Percentiles rank a stretch among this genome's conserved stretches.
Conservation (phyloP, 768 basidiomycete genomes). For the Sporobolomyces phaffii region DNA sequence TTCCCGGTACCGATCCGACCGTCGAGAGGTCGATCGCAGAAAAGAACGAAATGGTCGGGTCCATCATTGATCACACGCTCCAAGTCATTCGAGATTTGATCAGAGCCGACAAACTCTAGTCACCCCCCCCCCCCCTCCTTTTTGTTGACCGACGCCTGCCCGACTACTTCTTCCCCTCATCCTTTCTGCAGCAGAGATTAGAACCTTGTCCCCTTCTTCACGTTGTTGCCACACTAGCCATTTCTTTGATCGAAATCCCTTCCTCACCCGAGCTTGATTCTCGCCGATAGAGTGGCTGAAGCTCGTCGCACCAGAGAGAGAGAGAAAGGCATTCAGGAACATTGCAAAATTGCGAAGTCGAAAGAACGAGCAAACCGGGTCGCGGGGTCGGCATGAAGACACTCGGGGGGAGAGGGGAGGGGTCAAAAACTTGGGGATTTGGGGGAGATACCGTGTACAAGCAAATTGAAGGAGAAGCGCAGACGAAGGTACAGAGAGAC, state of each 20-base stretch:
- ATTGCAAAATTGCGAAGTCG: neutral
- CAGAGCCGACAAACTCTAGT: constrained; percentile 17
- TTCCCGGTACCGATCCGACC: neutral
- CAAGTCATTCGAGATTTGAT: constrained; percentile 11
- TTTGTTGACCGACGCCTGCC: neutral
- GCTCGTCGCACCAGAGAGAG: too few species aligned
- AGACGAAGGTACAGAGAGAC: neutral
- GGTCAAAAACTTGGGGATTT: neutral
- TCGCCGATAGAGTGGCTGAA: too few species aligned
- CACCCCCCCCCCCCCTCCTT: neutral
- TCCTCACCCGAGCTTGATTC: too few species aligned
- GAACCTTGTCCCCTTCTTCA: too few species aligned
- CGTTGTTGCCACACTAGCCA: too few species aligned
- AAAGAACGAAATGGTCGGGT: constrained; percentile 16
- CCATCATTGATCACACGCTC: constrained; percentile 8
- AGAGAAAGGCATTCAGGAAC: neutral
- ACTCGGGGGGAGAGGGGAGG: neutral
- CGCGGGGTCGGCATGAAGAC: too few species aligned
- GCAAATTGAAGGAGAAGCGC: neutral
- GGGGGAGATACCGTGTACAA: neutral
- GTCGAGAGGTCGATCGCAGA: neutral
- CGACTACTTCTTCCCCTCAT: too few species aligned
- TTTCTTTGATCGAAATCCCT: too few species aligned
- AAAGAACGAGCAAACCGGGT: neutral
- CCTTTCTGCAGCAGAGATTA: too few species aligned